Conservation (phyloP, 768 basidiomycete genomes). For the Pholiota conissans region DNA sequence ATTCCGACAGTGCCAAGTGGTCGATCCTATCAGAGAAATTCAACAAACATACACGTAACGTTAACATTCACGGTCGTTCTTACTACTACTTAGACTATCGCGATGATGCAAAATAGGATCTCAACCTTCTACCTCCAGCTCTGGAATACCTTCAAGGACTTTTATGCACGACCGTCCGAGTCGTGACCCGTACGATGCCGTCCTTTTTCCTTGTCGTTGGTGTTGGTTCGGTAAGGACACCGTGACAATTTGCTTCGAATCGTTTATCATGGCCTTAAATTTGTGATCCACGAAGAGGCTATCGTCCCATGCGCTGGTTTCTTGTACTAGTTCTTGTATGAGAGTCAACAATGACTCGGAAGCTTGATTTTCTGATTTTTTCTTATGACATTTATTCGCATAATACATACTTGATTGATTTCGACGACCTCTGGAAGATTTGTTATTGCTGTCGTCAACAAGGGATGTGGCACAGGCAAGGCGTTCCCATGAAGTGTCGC, state of each 20-base stretch:
- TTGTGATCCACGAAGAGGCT: constrained; percentile 46
- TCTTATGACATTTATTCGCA: background rate
- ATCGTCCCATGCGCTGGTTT: constrained; percentile 51
- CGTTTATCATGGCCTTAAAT: constrained; percentile 45
- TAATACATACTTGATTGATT: background rate
- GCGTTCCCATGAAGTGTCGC: background rate
- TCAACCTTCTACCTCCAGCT: constrained; percentile 3
- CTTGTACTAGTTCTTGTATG: constrained; percentile 49
- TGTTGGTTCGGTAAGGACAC: background rate
- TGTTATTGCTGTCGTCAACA: background rate
- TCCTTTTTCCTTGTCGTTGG: background rate
- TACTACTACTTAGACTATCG: background rate
- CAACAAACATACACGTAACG: too few relatives aligned
- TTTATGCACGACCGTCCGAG: background rate
- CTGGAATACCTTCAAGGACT: constrained; percentile 2
- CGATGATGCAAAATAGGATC: too few relatives aligned
- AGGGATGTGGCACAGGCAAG: background rate
- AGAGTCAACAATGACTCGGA: constrained; percentile 37
- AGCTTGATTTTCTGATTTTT: background rate
- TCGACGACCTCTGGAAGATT: background rate
- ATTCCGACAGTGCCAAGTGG: too few relatives aligned
- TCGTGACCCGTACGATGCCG: too few relatives aligned
- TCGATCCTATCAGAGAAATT: too few relatives aligned
- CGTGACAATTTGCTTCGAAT: constrained; percentile 19
- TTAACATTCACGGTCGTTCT: too few relatives aligned